Evolutionary conservation across 192 early-diverging fungal species (phyloP).

Genomic region (Coemansia biformis): DNA sequence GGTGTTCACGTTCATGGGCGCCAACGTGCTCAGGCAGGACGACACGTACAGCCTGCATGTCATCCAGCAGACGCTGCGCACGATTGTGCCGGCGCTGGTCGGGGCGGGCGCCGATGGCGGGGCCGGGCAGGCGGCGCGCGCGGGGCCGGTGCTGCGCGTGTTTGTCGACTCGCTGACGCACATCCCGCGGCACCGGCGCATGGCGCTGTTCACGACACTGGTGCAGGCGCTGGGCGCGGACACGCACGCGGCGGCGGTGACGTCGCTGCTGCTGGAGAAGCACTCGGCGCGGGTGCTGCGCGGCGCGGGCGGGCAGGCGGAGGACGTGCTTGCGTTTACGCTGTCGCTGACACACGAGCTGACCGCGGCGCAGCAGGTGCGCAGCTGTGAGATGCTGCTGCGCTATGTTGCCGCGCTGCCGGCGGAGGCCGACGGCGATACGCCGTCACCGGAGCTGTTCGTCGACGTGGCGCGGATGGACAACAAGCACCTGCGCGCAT

Average conservation of each 20-base stretch:
- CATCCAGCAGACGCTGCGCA: constrained; percentile 83
- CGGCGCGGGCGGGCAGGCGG: constrained; percentile 52
- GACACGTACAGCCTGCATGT: constrained; percentile 95
- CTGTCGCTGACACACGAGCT: constrained; percentile 69
- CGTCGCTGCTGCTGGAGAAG: constrained; percentile 62
- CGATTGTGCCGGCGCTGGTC: constrained; percentile 78
- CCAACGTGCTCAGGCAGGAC: constrained; percentile 89
- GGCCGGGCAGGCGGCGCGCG: constrained; percentile 25
- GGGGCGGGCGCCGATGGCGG: too few species aligned
- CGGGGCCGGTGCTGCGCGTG: constrained; percentile 75
- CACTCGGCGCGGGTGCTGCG: constrained; percentile 52
- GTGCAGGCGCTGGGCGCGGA: constrained; percentile 73
- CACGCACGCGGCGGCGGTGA: constrained; percentile 35
- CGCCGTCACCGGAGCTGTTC: constrained; percentile 5
- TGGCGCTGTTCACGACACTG: constrained; percentile 79
- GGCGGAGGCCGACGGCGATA: constrained; percentile 30
- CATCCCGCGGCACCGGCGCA: constrained; percentile 88
- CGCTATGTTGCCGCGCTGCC: constrained; percentile 53
- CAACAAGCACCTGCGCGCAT: constrained; percentile 29
- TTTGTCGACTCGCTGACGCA: constrained; percentile 89
- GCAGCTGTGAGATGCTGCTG: constrained; percentile 57
- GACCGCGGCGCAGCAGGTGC: constrained; percentile 59
- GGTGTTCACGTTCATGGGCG: constrained; percentile 97
- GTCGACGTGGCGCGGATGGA: constrained; percentile 22
- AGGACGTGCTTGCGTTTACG: constrained; percentile 69